Evolutionary conservation across 192 early-diverging fungal genomes (phyloP).

Genomic region (Coemansia sp.): DNA sequence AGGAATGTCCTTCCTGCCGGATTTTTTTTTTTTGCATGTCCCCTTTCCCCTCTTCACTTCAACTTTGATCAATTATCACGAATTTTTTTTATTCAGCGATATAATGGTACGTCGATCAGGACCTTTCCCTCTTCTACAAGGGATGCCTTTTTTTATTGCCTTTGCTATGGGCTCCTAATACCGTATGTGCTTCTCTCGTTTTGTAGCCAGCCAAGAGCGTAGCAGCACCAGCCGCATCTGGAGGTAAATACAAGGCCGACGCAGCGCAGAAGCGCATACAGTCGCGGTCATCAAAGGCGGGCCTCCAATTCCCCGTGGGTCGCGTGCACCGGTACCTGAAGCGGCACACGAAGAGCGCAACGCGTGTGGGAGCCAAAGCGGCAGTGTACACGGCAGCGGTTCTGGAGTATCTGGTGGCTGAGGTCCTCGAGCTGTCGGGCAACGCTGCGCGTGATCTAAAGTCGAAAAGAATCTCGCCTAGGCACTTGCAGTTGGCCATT

Average conservation of each 20-base stretch:
- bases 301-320: conserved; percentile 86
- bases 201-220: conserved; percentile 55
- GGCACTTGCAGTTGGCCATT: conserved; percentile 90
- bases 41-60: conserved; percentile 1
- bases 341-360: conserved; percentile 74
- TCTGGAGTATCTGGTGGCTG: conserved; percentile 91
- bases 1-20: neutral
- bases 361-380: conserved; percentile 87
- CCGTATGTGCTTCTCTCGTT: neutral
- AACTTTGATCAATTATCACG: neutral
- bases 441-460: conserved; percentile 92
- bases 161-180: neutral
- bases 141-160: neutral
- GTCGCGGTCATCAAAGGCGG: conserved; percentile 55
- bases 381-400: conserved; percentile 92
- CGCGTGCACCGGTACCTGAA: conserved; percentile 94
- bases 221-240: conserved; percentile 40
- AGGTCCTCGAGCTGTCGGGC: conserved; percentile 91
- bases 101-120: conserved; percentile 13
- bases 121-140: neutral
- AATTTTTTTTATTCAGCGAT: neutral
- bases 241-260: conserved; percentile 51
- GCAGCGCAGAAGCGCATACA: conserved; percentile 51
- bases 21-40: conserved; percentile 6
- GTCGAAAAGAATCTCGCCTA: conserved; percentile 87